Conservation (phyloP, 108 stramenopile species). For the Skeletonema costatum region DNA sequence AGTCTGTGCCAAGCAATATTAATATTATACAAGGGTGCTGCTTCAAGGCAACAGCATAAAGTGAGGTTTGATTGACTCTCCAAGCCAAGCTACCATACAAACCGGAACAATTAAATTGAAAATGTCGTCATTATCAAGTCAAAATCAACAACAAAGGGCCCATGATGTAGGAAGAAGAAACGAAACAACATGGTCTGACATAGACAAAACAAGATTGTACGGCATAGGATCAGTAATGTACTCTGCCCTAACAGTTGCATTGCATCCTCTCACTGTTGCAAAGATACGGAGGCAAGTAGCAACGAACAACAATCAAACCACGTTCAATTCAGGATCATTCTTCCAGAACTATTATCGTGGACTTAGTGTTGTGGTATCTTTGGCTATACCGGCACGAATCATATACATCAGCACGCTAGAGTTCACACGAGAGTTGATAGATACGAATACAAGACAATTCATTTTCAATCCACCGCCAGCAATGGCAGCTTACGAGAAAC, state of each 20-base stretch:
- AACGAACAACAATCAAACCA: conserved; percentile 3
- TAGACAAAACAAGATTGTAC: conserved; percentile 47
- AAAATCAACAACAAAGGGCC: neutral
- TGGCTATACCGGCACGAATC: conserved; percentile 55
- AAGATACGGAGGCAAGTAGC: conserved; percentile 53
- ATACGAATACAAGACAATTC: conserved; percentile 20
- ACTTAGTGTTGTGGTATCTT: conserved; percentile 47
- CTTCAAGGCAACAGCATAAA: too few relatives aligned
- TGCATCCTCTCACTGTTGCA: conserved; percentile 55
- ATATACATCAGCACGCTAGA: conserved; percentile 52
- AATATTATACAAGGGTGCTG: too few relatives aligned
- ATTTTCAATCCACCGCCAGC: conserved; percentile 36
- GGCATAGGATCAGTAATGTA: conserved; percentile 48
- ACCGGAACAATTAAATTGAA: neutral
- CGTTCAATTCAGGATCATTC: conserved; percentile 5
- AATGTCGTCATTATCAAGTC: neutral
- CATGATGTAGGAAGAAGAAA: neutral
- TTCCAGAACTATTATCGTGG: conserved; percentile 49
- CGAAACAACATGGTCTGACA: conserved; percentile 40
- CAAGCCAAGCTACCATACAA: too few relatives aligned
- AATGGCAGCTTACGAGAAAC: conserved; percentile 8
- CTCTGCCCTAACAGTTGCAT: conserved; percentile 36
- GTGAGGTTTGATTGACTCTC: too few relatives aligned
- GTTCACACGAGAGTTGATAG: conserved; percentile 36
- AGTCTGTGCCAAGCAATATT: too few relatives aligned